These are phyloP conservation scores for Rhynchosporium secalis DNA, from an alignment of 2,329 filamentous ascomycete genomes.

Conservation along the genomic window DNA sequence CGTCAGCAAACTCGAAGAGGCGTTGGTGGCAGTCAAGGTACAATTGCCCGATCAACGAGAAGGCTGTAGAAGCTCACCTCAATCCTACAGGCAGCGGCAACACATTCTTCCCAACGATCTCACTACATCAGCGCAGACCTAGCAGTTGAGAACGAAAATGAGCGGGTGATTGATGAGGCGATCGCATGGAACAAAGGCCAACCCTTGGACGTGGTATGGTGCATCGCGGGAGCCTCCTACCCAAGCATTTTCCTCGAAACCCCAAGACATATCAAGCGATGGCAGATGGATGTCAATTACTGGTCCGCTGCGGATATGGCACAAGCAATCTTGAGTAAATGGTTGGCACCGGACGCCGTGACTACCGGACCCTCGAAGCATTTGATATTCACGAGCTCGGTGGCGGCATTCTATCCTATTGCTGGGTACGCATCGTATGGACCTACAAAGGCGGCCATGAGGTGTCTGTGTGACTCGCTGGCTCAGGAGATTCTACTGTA, in stretches of 20 bases:
- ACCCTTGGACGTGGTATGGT: conserved; percentile 86
- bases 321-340: conserved; percentile 73
- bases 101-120: conserved; percentile 71
- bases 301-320: conserved; percentile 85
- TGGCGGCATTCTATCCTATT: conserved; percentile 72
- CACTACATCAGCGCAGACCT: conserved; percentile 83
- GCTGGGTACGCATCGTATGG: conserved; percentile 83
- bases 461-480: conserved; percentile 79
- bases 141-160: conserved; percentile 66
- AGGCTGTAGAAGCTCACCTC: conserved; percentile 12
- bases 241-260: conserved; percentile 79
- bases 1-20: conserved; percentile 69
- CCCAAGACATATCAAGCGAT: conserved; percentile 62
- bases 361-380: conserved; percentile 61
- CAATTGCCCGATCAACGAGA: conserved; percentile 21
- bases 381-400: conserved; percentile 83
- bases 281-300: conserved; percentile 92
- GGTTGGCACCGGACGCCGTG: conserved; percentile 59
- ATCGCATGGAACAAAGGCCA: conserved; percentile 74
- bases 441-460: conserved; percentile 81
- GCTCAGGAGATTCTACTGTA: conserved; percentile 85
- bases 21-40: conserved; percentile 66
- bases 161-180: conserved; percentile 68
- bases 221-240: conserved; percentile 72
- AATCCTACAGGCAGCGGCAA: conserved; percentile 58